Evolutionary conservation across 352 stramenopile genomes (phyloP), one percentile per base, ranked within the genome.

Genomic region (Peronospora destructor): DNA sequence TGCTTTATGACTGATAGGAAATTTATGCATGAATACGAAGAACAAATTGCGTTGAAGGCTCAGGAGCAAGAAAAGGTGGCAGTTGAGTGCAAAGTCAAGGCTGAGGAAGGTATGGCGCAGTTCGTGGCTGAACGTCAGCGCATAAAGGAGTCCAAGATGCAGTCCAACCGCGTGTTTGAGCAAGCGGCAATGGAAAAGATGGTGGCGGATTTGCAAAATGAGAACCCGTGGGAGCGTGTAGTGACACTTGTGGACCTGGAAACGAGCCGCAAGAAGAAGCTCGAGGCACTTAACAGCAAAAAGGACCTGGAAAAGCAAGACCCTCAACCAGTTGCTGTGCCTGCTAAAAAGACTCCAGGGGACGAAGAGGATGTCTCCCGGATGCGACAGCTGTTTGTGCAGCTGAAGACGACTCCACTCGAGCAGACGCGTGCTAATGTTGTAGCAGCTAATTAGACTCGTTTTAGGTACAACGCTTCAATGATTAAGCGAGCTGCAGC

Each of bases 161-260:
- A 85, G 56, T 79, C 90, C 33, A 98, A 98, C 65, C 84, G 91
- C 52, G 80, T 87, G 50, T 86, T 95, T 46, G 91, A 98, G 54
- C 90, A 97, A 66, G 84, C 88, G 11, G 96, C 95, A 35, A 67
- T 98, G 41, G 91, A 98, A 70, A 95, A 94, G 49, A 93, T 98
- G 63, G 89, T 92, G 51, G 87, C 86, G 7, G 90, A 98, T 58
- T 66, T 98, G 41, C 82, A 96, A 63, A 96, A 87, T 69, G 88
- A 96, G 50, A 97, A 97, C 72, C 86, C 76, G 44, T 98, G 88
- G 88, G 87, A 98, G 59, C 82, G 83, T 40, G 87, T 97, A 16
- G 88, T 96, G 51, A 97, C 87, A 49, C 80, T 98, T 58, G 88
- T 98, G 39, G 88, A 97, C 33, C 59, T 97, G 19, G 86, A 95